These are phyloP conservation scores for Verticillium nubilum DNA, from an alignment of 2,329 filamentous ascomycete genomes.

Conservation along the genomic window DNA sequence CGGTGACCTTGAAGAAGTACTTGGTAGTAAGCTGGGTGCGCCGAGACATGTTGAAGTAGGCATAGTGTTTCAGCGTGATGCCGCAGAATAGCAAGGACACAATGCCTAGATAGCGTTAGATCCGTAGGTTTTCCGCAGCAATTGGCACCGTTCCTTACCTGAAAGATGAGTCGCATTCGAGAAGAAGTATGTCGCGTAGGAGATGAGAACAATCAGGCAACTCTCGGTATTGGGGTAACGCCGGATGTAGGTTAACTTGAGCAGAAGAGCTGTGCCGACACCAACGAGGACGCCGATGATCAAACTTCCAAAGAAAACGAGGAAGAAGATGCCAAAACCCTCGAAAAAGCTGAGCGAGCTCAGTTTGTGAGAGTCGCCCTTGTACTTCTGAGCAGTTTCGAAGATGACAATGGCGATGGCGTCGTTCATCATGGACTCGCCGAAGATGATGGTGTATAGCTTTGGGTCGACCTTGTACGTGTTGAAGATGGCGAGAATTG, in stretches of 20 bases:
- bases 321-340: conserved; percentile 88
- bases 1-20: conserved; percentile 91
- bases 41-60: conserved; percentile 99
- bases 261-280: conserved; percentile 75
- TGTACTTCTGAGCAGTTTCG: conserved; percentile 92
- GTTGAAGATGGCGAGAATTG: conserved; percentile 97
- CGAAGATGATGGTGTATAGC: conserved; percentile 97
- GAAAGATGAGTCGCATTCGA: conserved; percentile 95
- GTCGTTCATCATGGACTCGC: conserved; percentile 96
- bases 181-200: conserved; percentile 97
- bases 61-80: conserved; percentile 97
- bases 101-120: conserved; percentile 59
- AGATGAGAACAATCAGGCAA: conserved; percentile 86
- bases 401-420: conserved; percentile 98
- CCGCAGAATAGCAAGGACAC: conserved; percentile 96
- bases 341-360: conserved; percentile 82
- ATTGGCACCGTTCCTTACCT: conserved; percentile 54
- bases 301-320: conserved; percentile 93
- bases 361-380: conserved; percentile 64
- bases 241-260: conserved; percentile 93
- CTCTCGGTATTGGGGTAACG: conserved; percentile 95
- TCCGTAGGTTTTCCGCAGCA: not conserved
- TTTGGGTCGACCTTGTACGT: conserved; percentile 99
- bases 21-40: conserved; percentile 97
- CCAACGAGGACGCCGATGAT: conserved; percentile 84